Conservation (phyloP, 1,139 yeast genomes). For the Geotrichum candidum region DNA sequence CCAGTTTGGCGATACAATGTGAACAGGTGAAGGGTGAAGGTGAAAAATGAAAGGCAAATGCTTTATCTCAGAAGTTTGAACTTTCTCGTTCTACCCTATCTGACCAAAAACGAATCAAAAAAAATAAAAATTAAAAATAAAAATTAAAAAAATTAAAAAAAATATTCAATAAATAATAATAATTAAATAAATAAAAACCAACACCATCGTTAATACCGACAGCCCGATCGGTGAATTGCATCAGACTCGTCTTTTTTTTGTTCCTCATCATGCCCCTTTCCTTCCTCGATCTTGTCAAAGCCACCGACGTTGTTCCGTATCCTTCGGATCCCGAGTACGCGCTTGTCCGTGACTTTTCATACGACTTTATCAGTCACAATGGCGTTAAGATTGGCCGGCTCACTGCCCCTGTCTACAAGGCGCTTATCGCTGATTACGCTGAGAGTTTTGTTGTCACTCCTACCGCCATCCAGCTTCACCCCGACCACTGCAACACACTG, state of each 20-base stretch:
- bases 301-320: conserved; percentile 49
- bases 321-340: conserved; percentile 28
- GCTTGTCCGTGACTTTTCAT: conserved; percentile 30
- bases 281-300: conserved; percentile 35
- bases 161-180: no score
- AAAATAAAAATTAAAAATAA: background rate
- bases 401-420: conserved; percentile 42
- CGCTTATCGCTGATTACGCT: conserved; percentile 33
- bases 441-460: conserved; percentile 35
- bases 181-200: background rate
- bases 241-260: background rate
- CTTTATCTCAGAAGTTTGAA: background rate
- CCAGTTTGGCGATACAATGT: background rate
- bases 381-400: conserved; percentile 50
- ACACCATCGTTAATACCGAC: background rate
- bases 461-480: conserved; percentile 32
- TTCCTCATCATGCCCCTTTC: conserved; percentile 2
- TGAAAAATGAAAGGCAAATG: background rate
- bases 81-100: background rate
- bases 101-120: background rate
- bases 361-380: conserved; percentile 48
- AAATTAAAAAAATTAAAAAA: background rate
- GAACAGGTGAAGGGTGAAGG: background rate
- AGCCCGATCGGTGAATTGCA: no score
- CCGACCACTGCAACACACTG: conserved; percentile 34